A percentile compares a stretch with the other conserved stretches of the same genome.
These are phyloP conservation scores for Plasmodium coatneyi DNA, from an alignment of 169 alveolate species.

Conservation along the genomic window DNA sequence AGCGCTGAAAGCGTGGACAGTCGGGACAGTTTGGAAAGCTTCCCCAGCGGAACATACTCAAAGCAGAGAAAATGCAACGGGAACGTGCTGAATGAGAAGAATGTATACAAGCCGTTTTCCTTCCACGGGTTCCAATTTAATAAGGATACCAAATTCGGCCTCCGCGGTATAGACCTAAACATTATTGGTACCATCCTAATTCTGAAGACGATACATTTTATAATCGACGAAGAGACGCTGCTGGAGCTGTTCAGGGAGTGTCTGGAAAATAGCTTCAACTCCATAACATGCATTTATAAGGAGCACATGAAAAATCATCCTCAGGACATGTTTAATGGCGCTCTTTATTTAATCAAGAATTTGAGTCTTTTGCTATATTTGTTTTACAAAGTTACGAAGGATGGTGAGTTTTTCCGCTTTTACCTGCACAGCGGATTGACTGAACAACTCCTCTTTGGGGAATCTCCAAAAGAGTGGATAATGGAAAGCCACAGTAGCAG, in stretches of 20 bases:
- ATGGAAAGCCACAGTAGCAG: background rate
- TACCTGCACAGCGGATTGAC: slow-evolving; percentile 32
- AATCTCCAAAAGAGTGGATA: background rate
- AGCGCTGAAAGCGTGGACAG: background rate
- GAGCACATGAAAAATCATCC: slow-evolving; percentile 32
- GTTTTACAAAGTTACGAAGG: slow-evolving; percentile 66
- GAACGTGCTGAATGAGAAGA: slow-evolving; percentile 46
- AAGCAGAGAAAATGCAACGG: slow-evolving; percentile 40
- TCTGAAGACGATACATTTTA: slow-evolving; percentile 60
- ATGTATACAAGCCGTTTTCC: slow-evolving; percentile 48
- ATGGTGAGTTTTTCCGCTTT: slow-evolving; percentile 12
- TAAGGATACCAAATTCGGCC: slow-evolving; percentile 19
- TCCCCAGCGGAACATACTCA: background rate
- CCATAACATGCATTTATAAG: slow-evolving; percentile 25
- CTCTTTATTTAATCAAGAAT: slow-evolving; percentile 63
- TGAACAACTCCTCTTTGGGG: slow-evolving; percentile 15
- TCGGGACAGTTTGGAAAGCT: background rate
- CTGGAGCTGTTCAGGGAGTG: slow-evolving; percentile 62
- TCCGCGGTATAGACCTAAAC: slow-evolving; percentile 59
- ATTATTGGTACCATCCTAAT: slow-evolving; percentile 70
- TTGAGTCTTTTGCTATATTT: slow-evolving; percentile 61
- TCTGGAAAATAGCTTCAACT: slow-evolving; percentile 46
- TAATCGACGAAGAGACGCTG: slow-evolving; percentile 48
- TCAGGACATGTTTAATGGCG: slow-evolving; percentile 31
- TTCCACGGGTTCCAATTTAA: slow-evolving; percentile 17